Conservation (phyloP, 192 early-diverging fungal species). For the Rhizoclosmatium globosum region DNA sequence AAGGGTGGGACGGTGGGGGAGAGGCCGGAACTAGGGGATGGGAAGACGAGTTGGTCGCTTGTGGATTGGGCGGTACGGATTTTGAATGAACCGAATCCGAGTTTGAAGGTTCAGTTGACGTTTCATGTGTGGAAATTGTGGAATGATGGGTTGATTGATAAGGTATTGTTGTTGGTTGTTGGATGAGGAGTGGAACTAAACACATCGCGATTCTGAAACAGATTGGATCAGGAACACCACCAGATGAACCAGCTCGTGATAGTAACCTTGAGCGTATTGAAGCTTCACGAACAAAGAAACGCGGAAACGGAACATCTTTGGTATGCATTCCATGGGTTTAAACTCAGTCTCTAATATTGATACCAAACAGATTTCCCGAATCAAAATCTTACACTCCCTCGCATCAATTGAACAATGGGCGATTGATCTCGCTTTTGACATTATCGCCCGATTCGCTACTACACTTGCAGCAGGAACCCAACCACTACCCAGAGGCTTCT, state of each 20-base stretch:
- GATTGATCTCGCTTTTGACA: conserved; percentile 73
- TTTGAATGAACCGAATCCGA: conserved; percentile 62
- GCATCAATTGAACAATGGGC: conserved; percentile 78
- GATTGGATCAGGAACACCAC: conserved; percentile 57
- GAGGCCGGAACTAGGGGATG: too few species aligned
- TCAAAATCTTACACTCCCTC: conserved; percentile 68
- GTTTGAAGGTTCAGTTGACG: conserved; percentile 58
- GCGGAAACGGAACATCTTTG: conserved; percentile 62
- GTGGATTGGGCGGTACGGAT: conserved; percentile 60
- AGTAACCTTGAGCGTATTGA: conserved; percentile 52
- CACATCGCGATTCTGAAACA: not conserved
- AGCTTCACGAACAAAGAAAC: conserved; percentile 48
- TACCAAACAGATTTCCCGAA: conserved; percentile 49
- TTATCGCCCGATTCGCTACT: conserved; percentile 64
- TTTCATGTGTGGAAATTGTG: conserved; percentile 34
- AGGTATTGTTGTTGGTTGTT: not conserved
- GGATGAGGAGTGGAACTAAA: too few species aligned
- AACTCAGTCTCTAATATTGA: conserved; percentile 2
- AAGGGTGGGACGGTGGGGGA: too few species aligned
- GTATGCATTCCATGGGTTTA: not conserved
- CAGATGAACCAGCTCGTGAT: conserved; percentile 58
- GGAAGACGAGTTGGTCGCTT: conserved; percentile 29
- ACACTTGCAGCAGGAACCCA: not conserved
- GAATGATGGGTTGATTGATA: conserved; percentile 2
- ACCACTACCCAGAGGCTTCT: conserved; percentile 33